Evolutionary conservation across 352 stramenopile species (phyloP).

Genomic region (Globisporangium nagaii): DNA sequence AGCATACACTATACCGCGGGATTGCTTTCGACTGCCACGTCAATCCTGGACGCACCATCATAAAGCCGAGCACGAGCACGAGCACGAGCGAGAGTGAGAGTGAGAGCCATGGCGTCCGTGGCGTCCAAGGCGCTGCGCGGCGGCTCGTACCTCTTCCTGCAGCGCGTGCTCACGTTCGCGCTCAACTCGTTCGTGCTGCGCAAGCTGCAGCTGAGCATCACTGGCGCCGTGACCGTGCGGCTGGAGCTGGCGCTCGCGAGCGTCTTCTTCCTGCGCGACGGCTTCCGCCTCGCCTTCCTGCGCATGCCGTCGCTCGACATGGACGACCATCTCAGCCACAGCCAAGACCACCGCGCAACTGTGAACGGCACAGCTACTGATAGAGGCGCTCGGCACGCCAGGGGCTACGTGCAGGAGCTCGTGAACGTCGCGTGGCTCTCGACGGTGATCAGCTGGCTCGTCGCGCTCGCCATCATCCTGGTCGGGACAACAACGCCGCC

Average conservation of each 20-base stretch:
- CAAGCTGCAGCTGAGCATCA: slow-evolving; percentile 66
- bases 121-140: slow-evolving; percentile 48
- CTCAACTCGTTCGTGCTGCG: slow-evolving; percentile 81
- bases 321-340: not conserved
- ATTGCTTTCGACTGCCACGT: too few relatives aligned
- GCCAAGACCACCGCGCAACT: not conserved
- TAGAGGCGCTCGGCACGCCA: not conserved
- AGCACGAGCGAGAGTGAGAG: too few relatives aligned
- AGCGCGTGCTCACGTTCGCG: slow-evolving; percentile 81
- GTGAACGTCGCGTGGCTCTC: slow-evolving; percentile 81
- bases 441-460: slow-evolving; percentile 45
- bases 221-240: slow-evolving; percentile 76
- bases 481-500: too few relatives aligned
- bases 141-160: slow-evolving; percentile 74
- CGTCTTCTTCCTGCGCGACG: slow-evolving; percentile 87
- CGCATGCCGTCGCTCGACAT: slow-evolving; percentile 65
- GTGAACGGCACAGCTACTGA: not conserved
- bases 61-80: too few relatives aligned
- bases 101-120: slow-evolving; percentile 21
- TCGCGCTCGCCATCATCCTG: slow-evolving; percentile 22
- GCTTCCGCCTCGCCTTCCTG: slow-evolving; percentile 83
- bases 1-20: too few relatives aligned
- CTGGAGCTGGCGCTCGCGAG: slow-evolving; percentile 87
- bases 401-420: slow-evolving; percentile 46
- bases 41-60: too few relatives aligned